Evolutionary conservation across 1,284 basidiomycete genomes (phyloP), one percentile per base, ranked within the genome.

Genomic region (Apiotrichum sp.): DNA sequence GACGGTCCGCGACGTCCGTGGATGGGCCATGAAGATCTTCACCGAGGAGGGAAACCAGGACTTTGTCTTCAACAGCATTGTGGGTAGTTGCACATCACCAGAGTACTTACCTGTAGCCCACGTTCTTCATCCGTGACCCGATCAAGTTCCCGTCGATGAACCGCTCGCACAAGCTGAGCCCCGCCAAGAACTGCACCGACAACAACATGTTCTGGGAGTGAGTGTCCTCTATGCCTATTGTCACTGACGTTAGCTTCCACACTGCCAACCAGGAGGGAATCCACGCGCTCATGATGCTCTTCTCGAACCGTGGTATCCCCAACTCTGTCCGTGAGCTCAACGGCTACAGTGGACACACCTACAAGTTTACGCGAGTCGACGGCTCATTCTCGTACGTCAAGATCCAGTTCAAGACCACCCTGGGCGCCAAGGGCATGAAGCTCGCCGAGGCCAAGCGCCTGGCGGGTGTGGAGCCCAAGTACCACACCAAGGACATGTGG

Each of bases 1-100:
- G 57, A 68, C 66, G 32, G 70, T 87, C 29, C 83, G 89, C 44
- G 89, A 93, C 66, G 87, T 88, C 22, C 87, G 91, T 76, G 92
- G 92, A 4, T 96, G 95, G 71, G 84, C 89, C 3, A 77, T 95
- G 80, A 96, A 96, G 80, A 80, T 96, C 64, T 85, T 83, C 73
- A 93, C 93, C 0, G 83, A 88, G 34, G 83, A 95, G 70, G 93
- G 93, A 36, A 92, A 87, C 80, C 85, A 86, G 78, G 88, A 93
- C 65, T 74, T 91, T 38, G 88, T 89, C 16, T 52, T 52, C 47
- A 57, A 57, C 51, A 33, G 31, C 38, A 57, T 57, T 36, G 53
- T 55, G 13, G 22, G 53, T 34, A 13, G 43, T 2, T 13, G 5
- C 9, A 73, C 69, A 59, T 74, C 77, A 62, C 75, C 9, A 9